Percentiles rank a stretch among this genome's conserved stretches.
Evolutionary conservation across 306 rosid species (phyloP).

Genomic region (Dalbergia cochinchinensis): DNA sequence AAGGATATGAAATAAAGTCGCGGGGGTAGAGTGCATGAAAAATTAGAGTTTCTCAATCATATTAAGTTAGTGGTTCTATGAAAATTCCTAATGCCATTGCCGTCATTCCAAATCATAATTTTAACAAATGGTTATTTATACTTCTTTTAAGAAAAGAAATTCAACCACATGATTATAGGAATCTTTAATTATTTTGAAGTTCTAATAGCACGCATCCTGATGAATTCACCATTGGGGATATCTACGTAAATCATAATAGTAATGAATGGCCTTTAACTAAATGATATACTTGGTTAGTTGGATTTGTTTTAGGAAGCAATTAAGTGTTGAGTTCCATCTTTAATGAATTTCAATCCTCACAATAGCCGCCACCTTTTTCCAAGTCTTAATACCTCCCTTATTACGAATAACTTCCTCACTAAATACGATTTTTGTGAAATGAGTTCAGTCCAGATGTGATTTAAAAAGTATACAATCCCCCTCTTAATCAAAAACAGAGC

Average conservation of each 20-base stretch:
- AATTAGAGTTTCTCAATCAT: neutral
- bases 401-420: neutral
- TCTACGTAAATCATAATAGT: too few relatives aligned
- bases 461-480: neutral
- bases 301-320: too few relatives aligned
- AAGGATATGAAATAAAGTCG: slow-evolving; percentile 39
- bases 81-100: slow-evolving; percentile 28
- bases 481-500: slow-evolving; percentile 12
- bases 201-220: too few relatives aligned
- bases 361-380: neutral
- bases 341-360: neutral
- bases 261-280: too few relatives aligned
- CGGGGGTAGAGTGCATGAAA: slow-evolving; percentile 45
- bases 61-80: neutral
- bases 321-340: neutral
- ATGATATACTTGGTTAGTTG: too few relatives aligned
- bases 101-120: slow-evolving; percentile 12
- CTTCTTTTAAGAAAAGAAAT: too few relatives aligned
- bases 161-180: too few relatives aligned
- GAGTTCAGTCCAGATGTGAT: neutral
- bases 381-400: neutral
- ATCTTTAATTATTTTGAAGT: too few relatives aligned
- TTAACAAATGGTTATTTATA: neutral
- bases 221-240: too few relatives aligned
- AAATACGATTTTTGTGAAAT: neutral